Base-by-base conservation (phyloP, 805 yeast species). In the Yueomyces sp. region DNA sequence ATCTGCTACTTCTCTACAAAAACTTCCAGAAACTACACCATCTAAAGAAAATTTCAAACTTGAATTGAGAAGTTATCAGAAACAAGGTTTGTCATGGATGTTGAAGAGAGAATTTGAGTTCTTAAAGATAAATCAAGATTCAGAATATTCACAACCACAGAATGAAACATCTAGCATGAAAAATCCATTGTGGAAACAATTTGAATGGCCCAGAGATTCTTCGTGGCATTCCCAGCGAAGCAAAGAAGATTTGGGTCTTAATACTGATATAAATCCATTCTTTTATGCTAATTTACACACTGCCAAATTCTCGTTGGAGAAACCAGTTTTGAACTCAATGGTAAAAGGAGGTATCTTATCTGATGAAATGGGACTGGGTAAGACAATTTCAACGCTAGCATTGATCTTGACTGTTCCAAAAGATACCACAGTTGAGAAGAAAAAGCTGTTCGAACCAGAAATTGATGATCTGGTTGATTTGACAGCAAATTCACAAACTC, bases 341-440 rank as follows among this genome's bases (percentile, higher is more conserved):
- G 71, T 80, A 41, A 68, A 70, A 41, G 96, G 97, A 36, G 97
- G 97, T 2, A 83, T 88, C 26, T 64, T 88, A 12, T 95, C 96
- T 0, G 97, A 88, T 64, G 97, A 88, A 59, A 88, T 88, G 97
- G 97, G 97, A 0, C 68, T 88, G 6, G 97, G 97, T 38, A 88
- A 88, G 57, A 88, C 97, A 0, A 82, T 88, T 28, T 82, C 95
- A 1, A 77, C 94, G 0, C 62, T 86, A 42, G 73, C 96, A 0
- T 63, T 90, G 41, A 69, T 88, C 9, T 76, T 81, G 45, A 70
- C 85, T 0, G 78, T 72, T 7, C 84, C 86, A 0, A 58, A 52
- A 40, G 88, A 82, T 53, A 47, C 51, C 1, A 54, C 7, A 6
- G 43, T 30, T 4, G 44, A 45, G 12, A 50, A 45, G 26, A 44